Evolutionary conservation across 2,329 filamentous ascomycete species (phyloP).

Genomic region (Thyridium curvatum): DNA sequence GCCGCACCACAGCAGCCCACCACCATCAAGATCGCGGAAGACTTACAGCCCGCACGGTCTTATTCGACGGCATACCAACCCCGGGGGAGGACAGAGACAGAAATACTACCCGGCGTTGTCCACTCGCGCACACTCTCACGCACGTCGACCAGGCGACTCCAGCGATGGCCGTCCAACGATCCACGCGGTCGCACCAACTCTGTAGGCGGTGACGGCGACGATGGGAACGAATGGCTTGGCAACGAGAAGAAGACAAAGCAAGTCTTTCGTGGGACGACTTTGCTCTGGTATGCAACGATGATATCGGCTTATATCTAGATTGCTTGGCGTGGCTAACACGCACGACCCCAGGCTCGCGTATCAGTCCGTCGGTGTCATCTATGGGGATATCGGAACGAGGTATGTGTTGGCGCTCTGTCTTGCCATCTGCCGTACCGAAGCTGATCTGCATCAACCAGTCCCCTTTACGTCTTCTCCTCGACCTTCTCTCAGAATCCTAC

Average conservation of each 20-base stretch:
- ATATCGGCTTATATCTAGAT: too few relatives aligned
- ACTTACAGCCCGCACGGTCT: slow-evolving; percentile 7
- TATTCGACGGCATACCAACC: slow-evolving; percentile 6
- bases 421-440: neutral
- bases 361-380: slow-evolving; percentile 61
- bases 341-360: slow-evolving; percentile 46
- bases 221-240: slow-evolving; percentile 10
- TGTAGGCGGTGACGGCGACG: slow-evolving; percentile 8
- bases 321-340: too few relatives aligned
- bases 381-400: slow-evolving; percentile 58
- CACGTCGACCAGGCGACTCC: slow-evolving; percentile 3
- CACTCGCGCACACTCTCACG: slow-evolving; percentile 5
- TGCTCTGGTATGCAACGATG: slow-evolving; percentile 7
- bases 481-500: slow-evolving; percentile 50
- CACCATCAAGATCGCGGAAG: slow-evolving; percentile 10
- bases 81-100: slow-evolving; percentile 5
- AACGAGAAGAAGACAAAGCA: slow-evolving; percentile 11
- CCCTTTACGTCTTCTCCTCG: slow-evolving; percentile 64
- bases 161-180: slow-evolving; percentile 4
- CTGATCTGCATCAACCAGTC: slow-evolving; percentile 32
- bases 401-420: slow-evolving; percentile 5
- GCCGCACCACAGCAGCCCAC: slow-evolving; percentile 1
- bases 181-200: slow-evolving; percentile 4
- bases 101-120: slow-evolving; percentile 11
- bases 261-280: slow-evolving; percentile 10